Conservation (phyloP, 352 stramenopile species). For the Globisporangium spiculum region DNA sequence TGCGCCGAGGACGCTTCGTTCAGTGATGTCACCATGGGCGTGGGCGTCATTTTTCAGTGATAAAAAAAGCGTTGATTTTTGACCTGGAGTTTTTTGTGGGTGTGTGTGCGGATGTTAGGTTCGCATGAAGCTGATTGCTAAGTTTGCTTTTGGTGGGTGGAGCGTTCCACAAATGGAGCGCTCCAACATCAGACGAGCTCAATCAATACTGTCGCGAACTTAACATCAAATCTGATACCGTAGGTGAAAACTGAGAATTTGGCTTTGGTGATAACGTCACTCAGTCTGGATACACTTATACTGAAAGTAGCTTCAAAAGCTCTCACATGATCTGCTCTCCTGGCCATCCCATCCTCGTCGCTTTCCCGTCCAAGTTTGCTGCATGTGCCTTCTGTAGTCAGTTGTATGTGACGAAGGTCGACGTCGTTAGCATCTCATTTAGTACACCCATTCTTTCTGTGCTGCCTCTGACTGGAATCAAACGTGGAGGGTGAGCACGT, state of each 20-base stretch:
- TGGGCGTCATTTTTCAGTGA: background rate
- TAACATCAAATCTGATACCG: background rate
- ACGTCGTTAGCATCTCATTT: too few relatives aligned
- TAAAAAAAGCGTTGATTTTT: background rate
- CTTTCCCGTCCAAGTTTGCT: too few relatives aligned
- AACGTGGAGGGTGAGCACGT: too few relatives aligned
- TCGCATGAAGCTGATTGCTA: background rate
- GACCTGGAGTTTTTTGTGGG: background rate
- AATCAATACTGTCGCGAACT: background rate
- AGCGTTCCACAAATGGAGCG: too few relatives aligned
- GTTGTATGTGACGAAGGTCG: too few relatives aligned
- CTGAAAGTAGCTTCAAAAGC: background rate
- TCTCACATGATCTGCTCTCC: background rate
- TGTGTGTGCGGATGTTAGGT: background rate
- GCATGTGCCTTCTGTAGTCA: too few relatives aligned
- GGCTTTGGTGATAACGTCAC: background rate
- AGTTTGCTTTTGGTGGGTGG: background rate
- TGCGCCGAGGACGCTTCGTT: slow-evolving; percentile 11
- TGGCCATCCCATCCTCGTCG: too few relatives aligned
- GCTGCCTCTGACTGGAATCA: too few relatives aligned
- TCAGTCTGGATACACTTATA: background rate
- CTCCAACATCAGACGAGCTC: background rate
- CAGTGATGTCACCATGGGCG: slow-evolving; percentile 32
- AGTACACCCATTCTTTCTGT: too few relatives aligned
- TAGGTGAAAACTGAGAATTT: too few relatives aligned